Conservation (phyloP, 768 basidiomycete genomes). For the Kwoniella sp. region DNA sequence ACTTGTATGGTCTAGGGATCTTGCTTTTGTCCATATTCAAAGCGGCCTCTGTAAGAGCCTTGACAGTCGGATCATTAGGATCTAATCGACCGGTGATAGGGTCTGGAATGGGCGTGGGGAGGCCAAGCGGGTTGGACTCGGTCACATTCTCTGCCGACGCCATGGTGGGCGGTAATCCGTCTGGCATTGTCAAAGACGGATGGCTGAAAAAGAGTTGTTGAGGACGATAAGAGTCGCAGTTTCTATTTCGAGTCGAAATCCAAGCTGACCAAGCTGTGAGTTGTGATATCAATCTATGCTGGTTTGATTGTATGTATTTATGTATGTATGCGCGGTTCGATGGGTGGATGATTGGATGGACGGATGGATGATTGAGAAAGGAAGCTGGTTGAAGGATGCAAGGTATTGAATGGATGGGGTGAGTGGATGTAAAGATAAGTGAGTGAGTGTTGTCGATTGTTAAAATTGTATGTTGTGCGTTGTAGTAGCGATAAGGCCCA, state of each 20-base stretch:
- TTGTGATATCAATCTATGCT: too few species aligned
- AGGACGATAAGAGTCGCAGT: neutral
- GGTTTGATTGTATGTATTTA: neutral
- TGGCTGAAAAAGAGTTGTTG: neutral
- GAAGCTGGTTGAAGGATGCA: neutral
- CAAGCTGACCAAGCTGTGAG: too few species aligned
- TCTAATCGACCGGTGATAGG: constrained; percentile 56
- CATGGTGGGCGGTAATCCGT: constrained; percentile 28
- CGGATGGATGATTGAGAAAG: neutral
- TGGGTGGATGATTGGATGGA: neutral
- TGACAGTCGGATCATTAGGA: constrained; percentile 57
- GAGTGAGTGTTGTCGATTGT: neutral
- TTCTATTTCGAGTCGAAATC: too few species aligned
- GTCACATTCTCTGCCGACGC: constrained; percentile 24
- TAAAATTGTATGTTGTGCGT: constrained; percentile 1
- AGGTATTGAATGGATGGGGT: neutral
- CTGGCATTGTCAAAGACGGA: constrained; percentile 24
- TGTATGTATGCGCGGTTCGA: neutral
- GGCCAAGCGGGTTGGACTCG: constrained; percentile 19
- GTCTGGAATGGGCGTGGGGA: constrained; percentile 45
- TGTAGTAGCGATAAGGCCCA: neutral
- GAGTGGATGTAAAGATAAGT: too few species aligned
- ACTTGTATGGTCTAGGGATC: constrained; percentile 86
- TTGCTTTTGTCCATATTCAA: constrained; percentile 59
- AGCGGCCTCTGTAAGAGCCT: constrained; percentile 55